Evolutionary conservation across 805 yeast species (phyloP).

Genomic region (Candida caryicola): DNA sequence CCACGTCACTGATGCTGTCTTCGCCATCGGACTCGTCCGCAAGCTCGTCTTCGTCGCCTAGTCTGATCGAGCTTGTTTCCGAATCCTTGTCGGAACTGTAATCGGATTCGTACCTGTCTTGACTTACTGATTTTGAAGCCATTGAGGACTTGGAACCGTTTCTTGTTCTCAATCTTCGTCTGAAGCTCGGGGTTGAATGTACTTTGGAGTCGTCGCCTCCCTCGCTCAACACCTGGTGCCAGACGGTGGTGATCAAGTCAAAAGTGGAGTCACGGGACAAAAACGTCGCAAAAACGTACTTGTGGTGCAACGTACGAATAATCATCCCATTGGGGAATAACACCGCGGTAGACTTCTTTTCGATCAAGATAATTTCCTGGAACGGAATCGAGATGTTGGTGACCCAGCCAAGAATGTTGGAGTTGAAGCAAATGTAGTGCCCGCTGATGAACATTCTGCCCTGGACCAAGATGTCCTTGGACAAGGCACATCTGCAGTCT

Average conservation of each 20-base stretch:
- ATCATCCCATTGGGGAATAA: slow-evolving; percentile 87
- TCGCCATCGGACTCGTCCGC: slow-evolving; percentile 20
- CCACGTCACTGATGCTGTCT: slow-evolving; percentile 4
- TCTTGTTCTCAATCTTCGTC: slow-evolving; percentile 5
- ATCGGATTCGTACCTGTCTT: slow-evolving; percentile 17
- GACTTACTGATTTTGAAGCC: slow-evolving; percentile 5
- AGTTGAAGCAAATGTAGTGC: slow-evolving; percentile 76
- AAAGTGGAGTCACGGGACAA: slow-evolving; percentile 75
- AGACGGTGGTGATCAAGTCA: slow-evolving; percentile 64
- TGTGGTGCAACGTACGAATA: slow-evolving; percentile 59
- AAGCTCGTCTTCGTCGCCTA: slow-evolving; percentile 30
- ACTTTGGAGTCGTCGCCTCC: slow-evolving; percentile 12
- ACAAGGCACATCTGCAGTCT: slow-evolving; percentile 87
- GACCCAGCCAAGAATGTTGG: slow-evolving; percentile 87
- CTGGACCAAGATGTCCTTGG: slow-evolving; percentile 81
- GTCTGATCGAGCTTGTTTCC: slow-evolving; percentile 10
- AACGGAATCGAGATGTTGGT: slow-evolving; percentile 72
- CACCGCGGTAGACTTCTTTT: slow-evolving; percentile 83
- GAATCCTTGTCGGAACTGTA: slow-evolving; percentile 3
- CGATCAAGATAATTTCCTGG: slow-evolving; percentile 68
- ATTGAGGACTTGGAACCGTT: slow-evolving; percentile 8
- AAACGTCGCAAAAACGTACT: slow-evolving; percentile 84
- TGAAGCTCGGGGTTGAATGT: not conserved
- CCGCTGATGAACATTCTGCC: slow-evolving; percentile 85
- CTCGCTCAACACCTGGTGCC: slow-evolving; percentile 50